Evolutionary conservation across 192 early-diverging fungal genomes (phyloP).

Genomic region (Dispira parvispora): DNA sequence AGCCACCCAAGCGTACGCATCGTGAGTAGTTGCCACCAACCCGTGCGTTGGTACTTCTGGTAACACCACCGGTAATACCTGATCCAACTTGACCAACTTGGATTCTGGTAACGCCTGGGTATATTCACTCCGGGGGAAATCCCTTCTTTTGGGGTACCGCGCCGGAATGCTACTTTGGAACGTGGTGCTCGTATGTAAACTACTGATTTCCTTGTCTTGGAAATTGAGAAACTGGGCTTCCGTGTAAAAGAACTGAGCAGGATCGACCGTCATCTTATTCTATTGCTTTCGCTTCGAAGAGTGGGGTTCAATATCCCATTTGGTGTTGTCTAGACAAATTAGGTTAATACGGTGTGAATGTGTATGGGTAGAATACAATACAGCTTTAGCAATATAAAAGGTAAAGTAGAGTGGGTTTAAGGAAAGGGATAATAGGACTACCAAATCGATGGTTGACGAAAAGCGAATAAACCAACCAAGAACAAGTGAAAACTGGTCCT

Average conservation of each 20-base stretch:
- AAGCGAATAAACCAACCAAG: too few species aligned
- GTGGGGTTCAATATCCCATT: too few species aligned
- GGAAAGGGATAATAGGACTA: neutral
- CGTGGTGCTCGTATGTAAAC: neutral
- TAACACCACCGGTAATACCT: neutral
- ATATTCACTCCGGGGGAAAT: neutral
- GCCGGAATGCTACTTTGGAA: neutral
- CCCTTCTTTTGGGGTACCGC: neutral
- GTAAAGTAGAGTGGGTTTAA: neutral
- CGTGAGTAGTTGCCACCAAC: neutral
- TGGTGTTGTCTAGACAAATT: too few species aligned
- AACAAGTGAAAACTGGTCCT: too few species aligned
- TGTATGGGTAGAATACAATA: neutral
- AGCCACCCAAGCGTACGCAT: neutral
- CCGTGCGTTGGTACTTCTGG: neutral
- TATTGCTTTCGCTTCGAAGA: too few species aligned
- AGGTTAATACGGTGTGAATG: neutral
- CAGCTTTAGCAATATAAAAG: neutral
- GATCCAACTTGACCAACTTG: neutral
- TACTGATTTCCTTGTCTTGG: conserved; percentile 1
- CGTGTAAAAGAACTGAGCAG: neutral
- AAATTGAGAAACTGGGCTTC: neutral
- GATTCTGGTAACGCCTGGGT: neutral
- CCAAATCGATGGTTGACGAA: neutral
- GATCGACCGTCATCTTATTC: neutral